Evolutionary conservation across 768 basidiomycete genomes (phyloP).

Genomic region (Termitomyces sp.): DNA sequence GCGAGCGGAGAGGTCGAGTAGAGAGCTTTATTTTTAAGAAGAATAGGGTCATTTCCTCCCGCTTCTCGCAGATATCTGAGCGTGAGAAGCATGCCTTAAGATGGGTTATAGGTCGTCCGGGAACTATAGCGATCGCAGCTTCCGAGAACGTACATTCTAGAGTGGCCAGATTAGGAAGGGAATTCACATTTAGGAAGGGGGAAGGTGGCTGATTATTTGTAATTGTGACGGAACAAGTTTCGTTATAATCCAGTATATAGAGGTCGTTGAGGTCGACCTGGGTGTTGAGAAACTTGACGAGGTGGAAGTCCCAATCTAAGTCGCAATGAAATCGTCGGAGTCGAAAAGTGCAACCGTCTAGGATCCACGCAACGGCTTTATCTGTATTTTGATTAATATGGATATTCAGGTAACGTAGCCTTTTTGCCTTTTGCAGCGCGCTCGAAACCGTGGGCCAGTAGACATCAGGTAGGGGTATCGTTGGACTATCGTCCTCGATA

Average conservation of each 20-base stretch:
- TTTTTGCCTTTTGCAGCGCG: conserved; percentile 42
- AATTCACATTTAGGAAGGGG: conserved; percentile 20
- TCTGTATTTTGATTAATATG: conserved; percentile 33
- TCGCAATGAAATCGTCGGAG: conserved; percentile 64
- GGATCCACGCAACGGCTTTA: conserved; percentile 35
- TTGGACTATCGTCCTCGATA: conserved; percentile 18
- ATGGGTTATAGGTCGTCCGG: conserved; percentile 52
- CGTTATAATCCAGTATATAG: conserved; percentile 41
- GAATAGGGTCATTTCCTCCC: conserved; percentile 44
- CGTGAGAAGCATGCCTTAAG: conserved; percentile 68
- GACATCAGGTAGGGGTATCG: conserved; percentile 22
- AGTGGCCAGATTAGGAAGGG: conserved; percentile 45
- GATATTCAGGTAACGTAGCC: conserved; percentile 50
- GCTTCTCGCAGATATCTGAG: conserved; percentile 42
- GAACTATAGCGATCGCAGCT: conserved; percentile 52
- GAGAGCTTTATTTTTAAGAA: conserved; percentile 43
- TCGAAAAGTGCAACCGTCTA: conserved; percentile 40
- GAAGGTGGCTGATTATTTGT: conserved; percentile 20
- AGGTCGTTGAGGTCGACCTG: conserved; percentile 47
- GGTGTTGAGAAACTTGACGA: conserved; percentile 46
- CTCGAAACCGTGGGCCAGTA: conserved; percentile 48
- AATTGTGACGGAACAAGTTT: conserved; percentile 14
- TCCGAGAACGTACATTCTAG: conserved; percentile 68
- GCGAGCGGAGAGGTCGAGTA: conserved; percentile 37
- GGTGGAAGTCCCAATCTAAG: conserved; percentile 55